Evolutionary conservation across 352 stramenopile genomes (phyloP).

Genomic region (Pythium apleroticum): DNA sequence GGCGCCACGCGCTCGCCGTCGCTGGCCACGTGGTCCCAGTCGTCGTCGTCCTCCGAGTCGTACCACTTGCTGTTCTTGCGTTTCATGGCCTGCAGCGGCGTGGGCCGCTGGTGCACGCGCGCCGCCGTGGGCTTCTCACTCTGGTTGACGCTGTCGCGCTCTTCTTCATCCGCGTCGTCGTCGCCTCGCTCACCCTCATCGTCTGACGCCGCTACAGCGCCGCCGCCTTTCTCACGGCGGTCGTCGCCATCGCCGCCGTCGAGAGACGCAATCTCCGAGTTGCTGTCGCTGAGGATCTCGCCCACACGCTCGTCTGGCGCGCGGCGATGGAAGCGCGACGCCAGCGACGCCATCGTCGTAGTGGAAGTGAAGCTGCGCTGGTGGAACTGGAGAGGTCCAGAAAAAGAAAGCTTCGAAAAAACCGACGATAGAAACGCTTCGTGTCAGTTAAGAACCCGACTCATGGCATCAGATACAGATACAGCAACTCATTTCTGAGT

Average conservation of each 20-base stretch:
- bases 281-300: constrained; percentile 62
- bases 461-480: neutral
- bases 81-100: constrained; percentile 6
- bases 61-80: constrained; percentile 31
- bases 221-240: neutral
- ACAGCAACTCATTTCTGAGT: neutral
- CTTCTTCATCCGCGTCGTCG: constrained; percentile 27
- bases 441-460: too few species aligned
- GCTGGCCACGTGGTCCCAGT: constrained; percentile 19
- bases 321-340: constrained; percentile 18
- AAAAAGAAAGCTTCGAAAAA: constrained; percentile 4
- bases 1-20: constrained; percentile 8
- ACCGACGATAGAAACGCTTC: neutral
- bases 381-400: neutral
- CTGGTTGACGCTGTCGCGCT: constrained; percentile 2
- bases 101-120: constrained; percentile 13
- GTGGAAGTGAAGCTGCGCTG: neutral
- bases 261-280: constrained; percentile 47
- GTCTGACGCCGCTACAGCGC: neutral
- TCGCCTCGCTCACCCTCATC: constrained; percentile 37
- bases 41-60: constrained; percentile 28
- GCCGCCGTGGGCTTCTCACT: constrained; percentile 10
- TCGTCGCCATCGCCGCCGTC: constrained; percentile 23
- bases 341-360: constrained; percentile 10
- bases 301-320: constrained; percentile 37